phyloP scores from a whole-genome alignment of 768 basidiomycete species.

The Trametes maxima region DNA sequence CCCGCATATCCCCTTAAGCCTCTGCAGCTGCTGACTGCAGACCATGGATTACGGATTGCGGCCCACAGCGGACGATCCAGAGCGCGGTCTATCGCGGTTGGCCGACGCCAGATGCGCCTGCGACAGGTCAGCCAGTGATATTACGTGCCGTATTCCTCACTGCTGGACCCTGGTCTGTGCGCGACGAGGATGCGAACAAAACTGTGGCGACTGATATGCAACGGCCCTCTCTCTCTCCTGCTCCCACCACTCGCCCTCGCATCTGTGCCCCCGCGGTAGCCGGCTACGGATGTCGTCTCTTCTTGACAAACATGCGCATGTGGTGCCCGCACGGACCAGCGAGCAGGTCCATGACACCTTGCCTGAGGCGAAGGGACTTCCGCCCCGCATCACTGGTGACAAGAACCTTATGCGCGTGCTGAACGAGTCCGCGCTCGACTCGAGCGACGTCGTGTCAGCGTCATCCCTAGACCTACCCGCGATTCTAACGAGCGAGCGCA shows the following conservation, averaged over 20 bases:
- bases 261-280: background rate
- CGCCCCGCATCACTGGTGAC: conserved; percentile 6
- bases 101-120: too few species aligned
- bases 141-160: conserved; percentile 4
- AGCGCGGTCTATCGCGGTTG: background rate
- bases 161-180: background rate
- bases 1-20: background rate
- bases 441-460: conserved; percentile 13
- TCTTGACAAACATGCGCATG: background rate
- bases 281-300: background rate
- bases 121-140: background rate
- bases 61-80: background rate
- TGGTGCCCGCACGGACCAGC: background rate
- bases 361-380: background rate
- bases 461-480: conserved; percentile 19
- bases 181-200: background rate
- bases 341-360: background rate
- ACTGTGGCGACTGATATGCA: background rate
- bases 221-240: background rate
- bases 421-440: conserved; percentile 21
- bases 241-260: background rate
- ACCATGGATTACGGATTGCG: background rate
- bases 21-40: too few species aligned
- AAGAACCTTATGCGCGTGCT: conserved; percentile 10
- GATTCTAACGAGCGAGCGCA: conserved; percentile 11